A percentile compares a stretch with the other conserved stretches of the same genome.
These are phyloP conservation scores for Wickerhamomyces rabaulensis DNA, from an alignment of 805 yeast species.

Conservation along the genomic window DNA sequence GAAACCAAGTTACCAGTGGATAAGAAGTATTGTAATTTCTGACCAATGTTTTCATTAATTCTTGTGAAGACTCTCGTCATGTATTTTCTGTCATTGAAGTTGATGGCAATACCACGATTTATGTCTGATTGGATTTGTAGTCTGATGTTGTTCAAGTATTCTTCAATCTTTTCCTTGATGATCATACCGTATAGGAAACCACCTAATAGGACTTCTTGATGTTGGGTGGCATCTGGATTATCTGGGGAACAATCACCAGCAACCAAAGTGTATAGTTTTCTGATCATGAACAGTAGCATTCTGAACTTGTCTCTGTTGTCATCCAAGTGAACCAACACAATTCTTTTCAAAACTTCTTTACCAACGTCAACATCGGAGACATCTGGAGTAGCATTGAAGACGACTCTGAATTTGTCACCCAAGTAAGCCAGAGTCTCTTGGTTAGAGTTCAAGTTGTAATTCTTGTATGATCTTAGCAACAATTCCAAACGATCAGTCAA, in stretches of 20 bases:
- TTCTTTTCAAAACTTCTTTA: conserved; percentile 69
- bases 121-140: conserved; percentile 76
- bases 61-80: conserved; percentile 73
- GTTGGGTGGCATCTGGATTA: conserved; percentile 98
- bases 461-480: conserved; percentile 81
- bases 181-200: conserved; percentile 97
- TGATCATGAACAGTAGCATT: conserved; percentile 86
- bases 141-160: conserved; percentile 70
- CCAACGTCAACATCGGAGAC: conserved; percentile 90
- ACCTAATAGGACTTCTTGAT: conserved; percentile 92
- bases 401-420: conserved; percentile 95
- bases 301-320: conserved; percentile 76
- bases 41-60: conserved; percentile 90
- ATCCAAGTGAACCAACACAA: conserved; percentile 84
- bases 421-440: conserved; percentile 89
- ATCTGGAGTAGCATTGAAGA: conserved; percentile 84
- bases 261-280: conserved; percentile 89
- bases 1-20: conserved; percentile 97
- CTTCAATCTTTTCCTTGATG: conserved; percentile 92
- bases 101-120: conserved; percentile 72
- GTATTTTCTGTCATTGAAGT: conserved; percentile 79
- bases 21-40: conserved; percentile 86
- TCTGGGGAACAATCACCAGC: conserved; percentile 97
- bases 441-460: conserved; percentile 70
- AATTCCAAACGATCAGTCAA: conserved; percentile 97